Evolutionary conservation across 768 basidiomycete genomes (phyloP), one percentile per base, ranked within the genome.

Genomic region (Lentinula detonsa): DNA sequence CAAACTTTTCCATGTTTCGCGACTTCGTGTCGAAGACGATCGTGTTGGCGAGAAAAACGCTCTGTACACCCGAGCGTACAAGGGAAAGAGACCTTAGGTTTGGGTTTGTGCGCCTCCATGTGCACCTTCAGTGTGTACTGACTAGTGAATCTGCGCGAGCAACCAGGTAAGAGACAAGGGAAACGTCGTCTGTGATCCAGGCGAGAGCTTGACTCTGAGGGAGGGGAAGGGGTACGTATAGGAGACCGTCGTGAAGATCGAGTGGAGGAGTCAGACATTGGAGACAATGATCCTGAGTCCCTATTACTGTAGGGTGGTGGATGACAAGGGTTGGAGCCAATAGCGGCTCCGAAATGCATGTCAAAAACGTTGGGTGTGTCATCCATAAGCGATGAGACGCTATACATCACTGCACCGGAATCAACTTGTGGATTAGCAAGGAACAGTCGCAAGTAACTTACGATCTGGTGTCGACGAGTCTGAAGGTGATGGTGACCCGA

Each of bases 1-100:
- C 83, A 85, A 48, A 83, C 64, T 65, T 82, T 82, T 13, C 80
- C 79, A 62, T 85, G 83, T 66, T 85, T 82, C 8, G 80, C 78
- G 5, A 85, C 82, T 67, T 85, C 83, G 61, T 85, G 83, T 57
- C 83, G 76, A 11, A 85, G 75, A 37, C 81, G 72, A 62, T 85
- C 83, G 63, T 85, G 83, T 61, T 82, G 82, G 54, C 83, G 71
- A 35, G 82, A 83, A 68, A 85, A 85, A 9, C 74, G 74, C 68
- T 83, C 82, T 5, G 74, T 71, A 66, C 83, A 85, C 13, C 83
- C 83, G n/a, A 78, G 72, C 5, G 80, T 81, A 66, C 83, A 83
- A 16, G 77, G 78, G 64, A 80, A 82, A 1, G 76, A 71, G 0
- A 74, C 71, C 34, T 78, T 76, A 5, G 78, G 79, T 64, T 82